A percentile compares a stretch with the other conserved stretches of the same genome.
phyloP scores from a whole-genome alignment of 352 stramenopile genomes.

The Globisporangium yorkense region DNA sequence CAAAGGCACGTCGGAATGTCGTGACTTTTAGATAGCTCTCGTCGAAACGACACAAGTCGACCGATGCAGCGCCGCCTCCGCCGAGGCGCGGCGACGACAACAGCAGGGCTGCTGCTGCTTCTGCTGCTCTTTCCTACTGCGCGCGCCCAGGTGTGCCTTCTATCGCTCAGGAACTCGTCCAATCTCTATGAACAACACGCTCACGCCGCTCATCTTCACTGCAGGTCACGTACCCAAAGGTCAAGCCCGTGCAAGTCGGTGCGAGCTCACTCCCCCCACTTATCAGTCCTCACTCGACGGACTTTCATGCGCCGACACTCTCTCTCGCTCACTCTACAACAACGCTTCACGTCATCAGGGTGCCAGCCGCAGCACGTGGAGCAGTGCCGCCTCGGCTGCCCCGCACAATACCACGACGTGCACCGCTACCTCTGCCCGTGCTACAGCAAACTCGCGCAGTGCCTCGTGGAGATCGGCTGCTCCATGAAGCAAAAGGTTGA shows the following conservation, averaged over 20 bases:
- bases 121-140: no score
- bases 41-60: no score
- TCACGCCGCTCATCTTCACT: neutral
- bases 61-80: no score
- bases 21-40: no score
- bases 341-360: constrained; percentile 9
- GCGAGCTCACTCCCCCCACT: neutral
- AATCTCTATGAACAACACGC: neutral
- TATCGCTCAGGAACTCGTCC: no score
- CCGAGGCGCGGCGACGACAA: no score
- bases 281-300: neutral
- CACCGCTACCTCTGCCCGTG: constrained; percentile 54
- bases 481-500: constrained; percentile 57
- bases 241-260: constrained; percentile 13
- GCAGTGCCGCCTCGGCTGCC: constrained; percentile 44
- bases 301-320: no score
- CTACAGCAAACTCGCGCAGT: constrained; percentile 70
- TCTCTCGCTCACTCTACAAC: no score
- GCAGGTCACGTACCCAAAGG: constrained; percentile 9
- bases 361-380: constrained; percentile 38
- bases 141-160: neutral
- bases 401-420: constrained; percentile 51
- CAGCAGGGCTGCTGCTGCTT: no score
- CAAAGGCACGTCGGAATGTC: no score
- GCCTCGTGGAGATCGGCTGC: constrained; percentile 59